These are phyloP conservation scores for Echria macrotheca DNA, from an alignment of 495 filamentous ascomycete species.

Conservation along the genomic window DNA sequence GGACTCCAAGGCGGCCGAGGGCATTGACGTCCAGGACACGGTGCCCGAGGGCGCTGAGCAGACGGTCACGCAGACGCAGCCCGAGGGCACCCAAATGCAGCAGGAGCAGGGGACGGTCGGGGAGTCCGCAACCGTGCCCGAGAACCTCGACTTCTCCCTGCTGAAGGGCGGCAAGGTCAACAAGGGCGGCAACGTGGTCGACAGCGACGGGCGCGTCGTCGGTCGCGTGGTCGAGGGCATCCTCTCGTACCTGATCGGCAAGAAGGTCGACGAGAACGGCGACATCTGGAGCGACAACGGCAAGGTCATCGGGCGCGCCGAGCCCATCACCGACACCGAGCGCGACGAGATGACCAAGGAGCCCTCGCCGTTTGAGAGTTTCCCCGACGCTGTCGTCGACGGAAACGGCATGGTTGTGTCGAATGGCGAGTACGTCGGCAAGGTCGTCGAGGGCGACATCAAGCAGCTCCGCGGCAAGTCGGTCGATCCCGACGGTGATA, in stretches of 20 bases:
- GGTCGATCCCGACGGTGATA: constrained; percentile 80
- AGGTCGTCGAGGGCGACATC: constrained; percentile 69
- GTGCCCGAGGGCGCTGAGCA: background rate
- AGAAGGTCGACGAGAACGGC: constrained; percentile 64
- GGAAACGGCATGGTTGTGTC: constrained; percentile 65
- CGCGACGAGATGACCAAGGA: constrained; percentile 55
- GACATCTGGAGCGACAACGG: constrained; percentile 71
- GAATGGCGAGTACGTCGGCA: constrained; percentile 65
- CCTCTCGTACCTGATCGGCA: constrained; percentile 60
- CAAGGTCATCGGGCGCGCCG: constrained; percentile 66
- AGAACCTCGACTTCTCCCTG: constrained; percentile 53
- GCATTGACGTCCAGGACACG: constrained; percentile 2
- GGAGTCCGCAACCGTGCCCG: constrained; percentile 14
- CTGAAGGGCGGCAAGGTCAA: constrained; percentile 66
- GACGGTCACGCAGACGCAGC: background rate
- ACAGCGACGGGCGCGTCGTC: constrained; percentile 63
- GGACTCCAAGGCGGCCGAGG: constrained; percentile 8
- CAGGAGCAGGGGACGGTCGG: background rate
- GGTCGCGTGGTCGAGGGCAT: constrained; percentile 65
- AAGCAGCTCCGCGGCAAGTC: constrained; percentile 68
- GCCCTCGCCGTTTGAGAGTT: constrained; percentile 68
- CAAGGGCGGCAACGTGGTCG: constrained; percentile 74
- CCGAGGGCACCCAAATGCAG: background rate
- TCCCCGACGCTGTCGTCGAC: constrained; percentile 63
- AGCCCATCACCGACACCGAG: constrained; percentile 68